Conservation (phyloP, 108 stramenopile genomes). For the Nitzschia sp. region DNA sequence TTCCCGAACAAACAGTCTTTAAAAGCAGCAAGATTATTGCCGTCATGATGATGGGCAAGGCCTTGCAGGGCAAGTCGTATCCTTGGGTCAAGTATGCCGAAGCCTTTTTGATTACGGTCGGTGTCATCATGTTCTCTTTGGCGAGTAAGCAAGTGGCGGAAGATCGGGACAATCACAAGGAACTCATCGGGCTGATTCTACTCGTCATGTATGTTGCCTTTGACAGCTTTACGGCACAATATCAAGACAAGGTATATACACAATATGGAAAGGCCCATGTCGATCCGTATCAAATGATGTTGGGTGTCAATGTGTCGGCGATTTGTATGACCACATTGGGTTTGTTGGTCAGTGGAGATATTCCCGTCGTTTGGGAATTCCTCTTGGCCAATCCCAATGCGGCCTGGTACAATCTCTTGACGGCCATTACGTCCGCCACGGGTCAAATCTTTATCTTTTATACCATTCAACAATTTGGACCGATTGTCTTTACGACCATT, state of each 20-base stretch:
- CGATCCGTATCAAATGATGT: slow-evolving; percentile 98
- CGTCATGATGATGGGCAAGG: slow-evolving; percentile 97
- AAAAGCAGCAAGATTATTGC: slow-evolving; percentile 98
- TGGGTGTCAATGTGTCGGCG: slow-evolving; percentile 95
- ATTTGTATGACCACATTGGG: slow-evolving; percentile 90
- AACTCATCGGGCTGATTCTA: slow-evolving; percentile 88
- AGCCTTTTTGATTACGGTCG: slow-evolving; percentile 91
- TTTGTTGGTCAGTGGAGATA: slow-evolving; percentile 88
- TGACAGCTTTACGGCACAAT: slow-evolving; percentile 98
- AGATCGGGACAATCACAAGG: slow-evolving; percentile 56
- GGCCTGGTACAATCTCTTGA: slow-evolving; percentile 91
- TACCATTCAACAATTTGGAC: slow-evolving; percentile 97
- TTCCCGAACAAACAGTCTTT: slow-evolving; percentile 97
- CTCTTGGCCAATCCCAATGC: slow-evolving; percentile 84
- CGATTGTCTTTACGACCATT: slow-evolving; percentile 97
- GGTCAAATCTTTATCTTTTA: slow-evolving; percentile 97
- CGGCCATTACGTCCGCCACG: slow-evolving; percentile 92
- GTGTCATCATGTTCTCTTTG: slow-evolving; percentile 90
- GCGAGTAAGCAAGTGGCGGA: slow-evolving; percentile 52
- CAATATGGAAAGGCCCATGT: slow-evolving; percentile 89
- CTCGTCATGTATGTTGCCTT: slow-evolving; percentile 91
- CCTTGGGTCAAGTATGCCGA: slow-evolving; percentile 87
- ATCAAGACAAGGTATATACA: slow-evolving; percentile 96
- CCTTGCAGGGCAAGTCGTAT: slow-evolving; percentile 86
- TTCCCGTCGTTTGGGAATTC: slow-evolving; percentile 91